Base-by-base conservation (phyloP, 106 monocot genomes). In the Chionographis japonica region DNA sequence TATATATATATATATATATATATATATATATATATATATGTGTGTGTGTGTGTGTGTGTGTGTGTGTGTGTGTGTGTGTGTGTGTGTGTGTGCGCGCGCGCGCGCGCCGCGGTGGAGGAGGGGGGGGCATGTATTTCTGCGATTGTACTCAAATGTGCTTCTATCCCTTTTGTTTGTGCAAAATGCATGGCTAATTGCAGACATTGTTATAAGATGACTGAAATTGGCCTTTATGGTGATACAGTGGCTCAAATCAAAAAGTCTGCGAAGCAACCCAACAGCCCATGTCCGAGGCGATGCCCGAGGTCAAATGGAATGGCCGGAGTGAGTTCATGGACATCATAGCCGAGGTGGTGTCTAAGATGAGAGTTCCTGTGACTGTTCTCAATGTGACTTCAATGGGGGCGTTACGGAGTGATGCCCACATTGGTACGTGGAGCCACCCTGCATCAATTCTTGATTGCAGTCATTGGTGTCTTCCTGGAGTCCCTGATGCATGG, bases 381-480 rank as follows among this genome's bases (percentile, higher is more conserved):
- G 74, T 98, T 10, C 78, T 98, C 15, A 98, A 98, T 77, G 92
- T 98, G 49, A 92, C 97, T 52, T 78, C 77, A 13, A 92, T 98
- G 97, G 97, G 97, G 3, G 82, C 89, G 12, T 77, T 72, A 8
- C 72, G 97, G 3, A 93, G 97, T 59, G 97, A 98, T 77, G 97
- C 97, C 4, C 97, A 98, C 49, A 80, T 92, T 71, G 92, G 92
- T 37, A 75, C 69, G 41, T 92, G 88, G 88, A 83, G 88, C 60
- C 74, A 88, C 61, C 86, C 84, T 37, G 60, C 72, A 16, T 61
- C 88, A 14, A 58, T 81, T 50, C 55, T 95, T 27, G 91, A 95
- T 79, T 95, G 95, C 75, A 91, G 91, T 79, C 95, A 91, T 52
- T 95, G 95, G 95, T 95, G 95, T 69, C 86, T 95, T 49, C 95